Evolutionary conservation across 1,284 basidiomycete genomes (phyloP).

Genomic region (Boletus semigastroideus): DNA sequence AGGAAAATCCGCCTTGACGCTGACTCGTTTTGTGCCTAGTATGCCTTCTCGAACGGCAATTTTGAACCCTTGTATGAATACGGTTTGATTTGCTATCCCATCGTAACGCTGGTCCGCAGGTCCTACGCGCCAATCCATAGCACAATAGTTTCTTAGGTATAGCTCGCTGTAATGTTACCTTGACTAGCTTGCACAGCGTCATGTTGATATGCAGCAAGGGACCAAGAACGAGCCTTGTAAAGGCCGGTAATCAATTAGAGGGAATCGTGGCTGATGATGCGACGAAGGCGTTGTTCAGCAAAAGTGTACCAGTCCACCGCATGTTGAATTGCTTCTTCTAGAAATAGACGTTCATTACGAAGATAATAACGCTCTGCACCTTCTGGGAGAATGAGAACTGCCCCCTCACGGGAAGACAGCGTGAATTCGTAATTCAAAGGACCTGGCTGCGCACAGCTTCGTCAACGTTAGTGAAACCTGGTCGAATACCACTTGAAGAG

Average conservation of each 20-base stretch:
- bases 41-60: slow-evolving; percentile 10
- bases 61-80: slow-evolving; percentile 25
- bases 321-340: slow-evolving; percentile 8
- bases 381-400: slow-evolving; percentile 21
- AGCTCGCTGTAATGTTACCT: no score
- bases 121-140: slow-evolving; percentile 16
- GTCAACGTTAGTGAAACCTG: neutral
- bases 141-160: neutral
- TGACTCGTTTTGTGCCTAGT: slow-evolving; percentile 6
- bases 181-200: neutral
- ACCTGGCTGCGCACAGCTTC: slow-evolving; percentile 1
- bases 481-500: neutral
- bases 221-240: slow-evolving; percentile 23
- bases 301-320: slow-evolving; percentile 23
- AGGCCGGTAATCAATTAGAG: slow-evolving; percentile 24
- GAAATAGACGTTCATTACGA: slow-evolving; percentile 10
- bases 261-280: slow-evolving; percentile 17
- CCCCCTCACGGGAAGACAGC: slow-evolving; percentile 16
- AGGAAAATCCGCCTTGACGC: slow-evolving; percentile 6
- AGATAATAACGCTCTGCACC: slow-evolving; percentile 19
- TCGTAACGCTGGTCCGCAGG: slow-evolving; percentile 13
- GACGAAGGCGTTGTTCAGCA: slow-evolving; percentile 14
- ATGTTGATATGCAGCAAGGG: slow-evolving; percentile 17
- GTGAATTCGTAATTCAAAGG: slow-evolving; percentile 11
- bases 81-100: slow-evolving; percentile 16